Evolutionary conservation across 495 filamentous ascomycete species (phyloP).

Genomic region (Cercophora sp.): DNA sequence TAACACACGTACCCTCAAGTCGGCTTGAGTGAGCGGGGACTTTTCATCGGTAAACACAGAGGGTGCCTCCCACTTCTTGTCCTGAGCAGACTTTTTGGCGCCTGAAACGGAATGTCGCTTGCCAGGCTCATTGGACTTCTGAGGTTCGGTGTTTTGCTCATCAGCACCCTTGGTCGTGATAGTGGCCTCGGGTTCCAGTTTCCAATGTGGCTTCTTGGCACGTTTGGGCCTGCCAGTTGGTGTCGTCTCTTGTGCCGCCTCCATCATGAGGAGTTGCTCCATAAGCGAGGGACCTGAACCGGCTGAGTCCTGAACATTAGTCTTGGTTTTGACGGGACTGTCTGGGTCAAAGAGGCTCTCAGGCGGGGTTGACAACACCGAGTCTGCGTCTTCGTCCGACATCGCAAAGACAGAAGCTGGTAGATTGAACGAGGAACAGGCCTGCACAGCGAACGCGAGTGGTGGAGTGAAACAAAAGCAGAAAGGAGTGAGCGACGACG

Average conservation of each 20-base stretch:
- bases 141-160: no score
- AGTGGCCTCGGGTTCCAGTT: not conserved
- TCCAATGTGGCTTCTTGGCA: no score
- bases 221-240: no score
- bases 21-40: conserved; percentile 49
- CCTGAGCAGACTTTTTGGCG: conserved; percentile 12
- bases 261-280: no score
- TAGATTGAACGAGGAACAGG: not conserved
- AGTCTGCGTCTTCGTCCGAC: not conserved
- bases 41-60: conserved; percentile 52
- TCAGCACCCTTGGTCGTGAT: not conserved
- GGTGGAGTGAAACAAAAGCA: not conserved
- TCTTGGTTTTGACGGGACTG: no score
- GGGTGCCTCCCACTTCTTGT: conserved; percentile 37
- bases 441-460: not conserved
- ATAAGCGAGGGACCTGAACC: no score
- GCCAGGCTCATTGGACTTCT: not conserved
- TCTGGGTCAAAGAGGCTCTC: conserved; percentile 7
- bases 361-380: conserved; percentile 17
- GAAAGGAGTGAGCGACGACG: no score
- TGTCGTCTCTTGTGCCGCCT: no score
- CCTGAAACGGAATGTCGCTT: conserved; percentile 1
- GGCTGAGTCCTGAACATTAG: no score
- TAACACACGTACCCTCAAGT: no score
- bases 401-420: not conserved